Evolutionary conservation across 75 land plant species (phyloP).

Genomic region (Cryptomeria japonica): DNA sequence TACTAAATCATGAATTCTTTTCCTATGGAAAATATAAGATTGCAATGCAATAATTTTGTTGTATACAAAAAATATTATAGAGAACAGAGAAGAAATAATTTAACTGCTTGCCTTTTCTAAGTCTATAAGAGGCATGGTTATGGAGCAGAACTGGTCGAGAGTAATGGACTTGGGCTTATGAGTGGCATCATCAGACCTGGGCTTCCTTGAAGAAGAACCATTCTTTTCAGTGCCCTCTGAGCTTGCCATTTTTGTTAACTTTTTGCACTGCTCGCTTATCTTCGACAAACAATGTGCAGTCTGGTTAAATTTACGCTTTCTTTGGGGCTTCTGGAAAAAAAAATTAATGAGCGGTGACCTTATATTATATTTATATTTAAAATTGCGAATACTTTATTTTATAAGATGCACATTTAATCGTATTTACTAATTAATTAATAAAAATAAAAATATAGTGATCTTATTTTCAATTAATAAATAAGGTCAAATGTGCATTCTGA

Average conservation of each 20-base stretch:
- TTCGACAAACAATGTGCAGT: neutral
- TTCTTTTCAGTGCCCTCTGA: neutral
- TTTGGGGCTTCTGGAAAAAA: no score
- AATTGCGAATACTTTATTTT: no score
- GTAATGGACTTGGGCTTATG: constrained; percentile 22
- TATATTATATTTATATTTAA: no score
- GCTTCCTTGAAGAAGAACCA: neutral
- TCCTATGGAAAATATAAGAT: neutral
- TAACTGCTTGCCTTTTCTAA: constrained; percentile 65
- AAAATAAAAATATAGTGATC: no score
- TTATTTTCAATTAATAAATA: no score
- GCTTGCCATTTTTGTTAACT: neutral
- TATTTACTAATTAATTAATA: no score
- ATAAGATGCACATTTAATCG: no score
- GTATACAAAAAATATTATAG: neutral
- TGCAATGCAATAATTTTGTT: neutral
- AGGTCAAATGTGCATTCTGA: no score
- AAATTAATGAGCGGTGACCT: no score
- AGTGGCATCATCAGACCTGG: neutral
- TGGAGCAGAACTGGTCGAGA: constrained; percentile 69
- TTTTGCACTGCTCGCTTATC: neutral
- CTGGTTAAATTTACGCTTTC: no score
- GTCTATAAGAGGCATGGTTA: constrained; percentile 68
- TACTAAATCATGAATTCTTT: neutral
- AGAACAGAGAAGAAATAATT: neutral